These are phyloP conservation scores for Spiromastix sp. DNA, from an alignment of 2,329 filamentous ascomycete genomes.

Conservation along the genomic window DNA sequence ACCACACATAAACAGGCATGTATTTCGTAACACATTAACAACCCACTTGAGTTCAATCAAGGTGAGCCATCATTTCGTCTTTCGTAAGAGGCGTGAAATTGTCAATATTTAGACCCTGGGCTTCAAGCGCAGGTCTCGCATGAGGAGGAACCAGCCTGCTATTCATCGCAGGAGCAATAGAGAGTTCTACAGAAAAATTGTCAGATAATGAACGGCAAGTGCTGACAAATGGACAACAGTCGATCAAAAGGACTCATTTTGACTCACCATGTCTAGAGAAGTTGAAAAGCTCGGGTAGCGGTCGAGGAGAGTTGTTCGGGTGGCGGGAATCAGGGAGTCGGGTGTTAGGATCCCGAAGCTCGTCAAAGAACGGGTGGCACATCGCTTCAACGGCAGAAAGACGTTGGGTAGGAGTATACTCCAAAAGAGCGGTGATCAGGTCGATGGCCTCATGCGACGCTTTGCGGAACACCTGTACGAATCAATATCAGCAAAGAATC, in stretches of 20 bases:
- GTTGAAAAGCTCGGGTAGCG: constrained; percentile 81
- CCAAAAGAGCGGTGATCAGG: constrained; percentile 81
- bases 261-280: constrained; percentile 82
- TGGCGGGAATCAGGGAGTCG: constrained; percentile 91
- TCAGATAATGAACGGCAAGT: background rate
- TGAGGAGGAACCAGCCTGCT: constrained; percentile 77
- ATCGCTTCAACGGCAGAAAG: constrained; percentile 90
- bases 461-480: constrained; percentile 75
- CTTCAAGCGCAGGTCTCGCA: constrained; percentile 61
- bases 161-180: constrained; percentile 86
- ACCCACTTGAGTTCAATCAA: constrained; percentile 62
- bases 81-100: constrained; percentile 84
- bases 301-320: constrained; percentile 65
- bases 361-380: constrained; percentile 98
- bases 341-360: constrained; percentile 82
- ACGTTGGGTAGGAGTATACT: constrained; percentile 95
- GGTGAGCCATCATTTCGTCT: constrained; percentile 93
- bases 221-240: constrained; percentile 3
- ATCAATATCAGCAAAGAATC: too few species aligned
- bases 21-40: constrained; percentile 25
- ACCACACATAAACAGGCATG: constrained; percentile 28
- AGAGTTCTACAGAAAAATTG: constrained; percentile 59
- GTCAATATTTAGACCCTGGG: constrained; percentile 81
- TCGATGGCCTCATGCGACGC: constrained; percentile 88
- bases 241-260: too few species aligned